Percentiles rank a stretch among this genome's conserved stretches.
These are phyloP conservation scores for Cyclostephanos invisitatus DNA, from an alignment of 108 stramenopile genomes.

Conservation along the genomic window DNA sequence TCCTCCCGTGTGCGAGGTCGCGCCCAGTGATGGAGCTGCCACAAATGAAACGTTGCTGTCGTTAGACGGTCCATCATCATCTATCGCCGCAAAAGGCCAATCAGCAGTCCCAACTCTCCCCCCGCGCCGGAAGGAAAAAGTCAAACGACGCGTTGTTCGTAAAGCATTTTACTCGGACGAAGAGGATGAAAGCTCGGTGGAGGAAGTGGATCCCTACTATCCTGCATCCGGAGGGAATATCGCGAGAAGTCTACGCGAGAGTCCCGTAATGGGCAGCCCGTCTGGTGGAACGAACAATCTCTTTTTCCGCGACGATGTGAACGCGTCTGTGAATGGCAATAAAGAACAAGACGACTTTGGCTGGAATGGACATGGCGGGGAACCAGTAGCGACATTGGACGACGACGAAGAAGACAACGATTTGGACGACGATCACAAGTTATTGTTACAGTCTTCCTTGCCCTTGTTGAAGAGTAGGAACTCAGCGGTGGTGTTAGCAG, in stretches of 20 bases:
- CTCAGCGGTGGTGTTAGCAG: conserved; percentile 94
- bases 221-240: conserved; percentile 36
- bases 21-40: neutral
- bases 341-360: conserved; percentile 9
- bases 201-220: conserved; percentile 60
- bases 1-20: neutral
- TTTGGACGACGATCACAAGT: conserved; percentile 91
- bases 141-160: conserved; percentile 83
- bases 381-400: conserved; percentile 17
- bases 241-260: conserved; percentile 42
- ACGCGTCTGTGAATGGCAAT: conserved; percentile 7
- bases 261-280: conserved; percentile 20
- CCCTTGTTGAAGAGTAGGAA: conserved; percentile 94
- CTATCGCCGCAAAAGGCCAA: conserved; percentile 18
- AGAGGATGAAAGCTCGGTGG: conserved; percentile 91
- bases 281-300: conserved; percentile 4
- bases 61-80: conserved; percentile 10
- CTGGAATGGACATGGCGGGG: conserved; percentile 16
- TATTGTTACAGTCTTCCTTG: conserved; percentile 80
- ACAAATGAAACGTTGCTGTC: conserved; percentile 11
- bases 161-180: conserved; percentile 98
- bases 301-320: conserved; percentile 40
- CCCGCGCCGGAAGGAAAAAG: conserved; percentile 37
- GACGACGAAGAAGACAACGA: conserved; percentile 72
- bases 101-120: conserved; percentile 20